phyloP scores from a whole-genome alignment of 2,329 filamentous ascomycete species.

The Neofusicoccum sp. region DNA sequence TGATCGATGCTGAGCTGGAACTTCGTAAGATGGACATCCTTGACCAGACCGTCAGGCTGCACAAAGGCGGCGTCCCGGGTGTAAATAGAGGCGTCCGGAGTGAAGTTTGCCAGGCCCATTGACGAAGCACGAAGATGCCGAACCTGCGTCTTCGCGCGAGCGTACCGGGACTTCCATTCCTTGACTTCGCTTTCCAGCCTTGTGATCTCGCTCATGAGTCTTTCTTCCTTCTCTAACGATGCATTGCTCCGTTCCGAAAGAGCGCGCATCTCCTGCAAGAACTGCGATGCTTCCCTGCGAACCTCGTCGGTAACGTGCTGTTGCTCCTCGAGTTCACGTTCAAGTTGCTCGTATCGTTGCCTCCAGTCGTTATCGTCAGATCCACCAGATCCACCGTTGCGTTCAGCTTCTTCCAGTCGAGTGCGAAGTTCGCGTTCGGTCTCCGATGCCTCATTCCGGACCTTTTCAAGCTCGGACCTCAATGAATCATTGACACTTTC shows the following conservation, averaged over 20 bases:
- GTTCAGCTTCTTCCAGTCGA: slow-evolving; percentile 56
- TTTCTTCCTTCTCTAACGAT: slow-evolving; percentile 77
- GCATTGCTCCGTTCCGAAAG: slow-evolving; percentile 78
- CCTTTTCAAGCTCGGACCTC: slow-evolving; percentile 72
- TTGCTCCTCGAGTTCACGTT: slow-evolving; percentile 70
- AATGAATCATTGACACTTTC: slow-evolving; percentile 68
- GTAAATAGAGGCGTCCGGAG: slow-evolving; percentile 62
- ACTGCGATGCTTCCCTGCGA: slow-evolving; percentile 75
- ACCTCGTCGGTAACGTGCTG: slow-evolving; percentile 84
- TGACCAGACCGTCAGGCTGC: slow-evolving; percentile 73
- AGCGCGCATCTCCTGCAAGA: slow-evolving; percentile 83
- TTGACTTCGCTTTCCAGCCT: slow-evolving; percentile 78
- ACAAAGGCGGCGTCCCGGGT: slow-evolving; percentile 63
- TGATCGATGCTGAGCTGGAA: slow-evolving; percentile 96
- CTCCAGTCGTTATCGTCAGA: slow-evolving; percentile 33
- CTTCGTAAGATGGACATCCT: slow-evolving; percentile 88
- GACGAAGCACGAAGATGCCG: slow-evolving; percentile 78
- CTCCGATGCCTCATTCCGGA: slow-evolving; percentile 66
- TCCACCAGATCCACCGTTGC: slow-evolving; percentile 25
- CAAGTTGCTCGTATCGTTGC: slow-evolving; percentile 42
- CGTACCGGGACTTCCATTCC: slow-evolving; percentile 88
- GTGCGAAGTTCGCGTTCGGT: slow-evolving; percentile 62
- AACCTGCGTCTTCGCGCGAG: slow-evolving; percentile 82
- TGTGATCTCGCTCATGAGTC: slow-evolving; percentile 71
- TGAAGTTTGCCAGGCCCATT: slow-evolving; percentile 66